Conservation (phyloP, 768 basidiomycete species). For the Lentinula sp. region DNA sequence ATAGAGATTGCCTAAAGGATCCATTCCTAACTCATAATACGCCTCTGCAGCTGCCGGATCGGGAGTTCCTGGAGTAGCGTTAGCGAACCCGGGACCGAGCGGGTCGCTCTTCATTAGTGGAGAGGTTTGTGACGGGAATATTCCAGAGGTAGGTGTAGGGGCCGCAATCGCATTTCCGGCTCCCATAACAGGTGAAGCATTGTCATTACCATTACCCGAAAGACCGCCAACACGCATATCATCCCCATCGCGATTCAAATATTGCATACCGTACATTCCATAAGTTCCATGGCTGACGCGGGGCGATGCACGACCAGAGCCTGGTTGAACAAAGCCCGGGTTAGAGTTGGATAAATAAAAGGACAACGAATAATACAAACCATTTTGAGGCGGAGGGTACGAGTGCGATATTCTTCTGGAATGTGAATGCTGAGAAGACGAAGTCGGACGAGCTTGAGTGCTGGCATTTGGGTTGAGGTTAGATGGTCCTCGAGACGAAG, state of each 20-base stretch:
- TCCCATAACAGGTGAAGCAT: neutral
- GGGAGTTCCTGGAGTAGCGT: constrained; percentile 11
- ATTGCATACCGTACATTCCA: constrained; percentile 55
- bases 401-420: neutral
- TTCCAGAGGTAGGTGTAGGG: neutral
- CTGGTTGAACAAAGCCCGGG: constrained; percentile 4
- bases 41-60: constrained; percentile 15
- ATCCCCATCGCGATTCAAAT: constrained; percentile 59
- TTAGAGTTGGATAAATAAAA: neutral
- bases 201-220: neutral
- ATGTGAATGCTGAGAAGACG: neutral
- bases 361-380: neutral
- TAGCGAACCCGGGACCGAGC: constrained; percentile 5
- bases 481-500: constrained; percentile 2
- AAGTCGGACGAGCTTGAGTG: neutral
- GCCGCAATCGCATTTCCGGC: neutral
- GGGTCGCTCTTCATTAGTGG: constrained; percentile 1
- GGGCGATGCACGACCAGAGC: constrained; percentile 18
- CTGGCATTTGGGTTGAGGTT: constrained; percentile 20
- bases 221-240: constrained; percentile 31
- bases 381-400: neutral
- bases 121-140: neutral
- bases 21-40: constrained; percentile 2
- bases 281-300: constrained; percentile 17
- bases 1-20: constrained; percentile 13